Percentiles rank a stretch among this genome's conserved stretches.
These are phyloP conservation scores for Lotmaria passim DNA, from an alignment of 208 protist species.

Conservation along the genomic window DNA sequence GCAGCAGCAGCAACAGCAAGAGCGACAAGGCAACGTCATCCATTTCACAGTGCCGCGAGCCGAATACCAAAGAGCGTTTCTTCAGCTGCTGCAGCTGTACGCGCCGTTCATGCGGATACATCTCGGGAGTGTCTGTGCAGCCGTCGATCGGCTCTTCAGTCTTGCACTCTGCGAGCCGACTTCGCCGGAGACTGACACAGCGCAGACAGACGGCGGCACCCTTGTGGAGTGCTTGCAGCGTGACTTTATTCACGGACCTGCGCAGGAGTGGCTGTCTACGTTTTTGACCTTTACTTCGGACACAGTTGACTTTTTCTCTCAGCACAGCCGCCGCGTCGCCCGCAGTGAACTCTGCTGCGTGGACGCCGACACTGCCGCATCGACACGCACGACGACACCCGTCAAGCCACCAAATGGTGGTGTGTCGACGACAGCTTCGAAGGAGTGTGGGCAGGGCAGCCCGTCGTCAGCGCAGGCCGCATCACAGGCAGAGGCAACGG, in stretches of 20 bases:
- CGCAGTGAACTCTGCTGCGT: neutral
- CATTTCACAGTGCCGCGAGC: too few species aligned
- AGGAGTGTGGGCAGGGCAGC: neutral
- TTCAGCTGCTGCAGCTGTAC: constrained; percentile 23
- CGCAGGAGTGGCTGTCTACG: neutral
- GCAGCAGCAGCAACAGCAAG: too few species aligned
- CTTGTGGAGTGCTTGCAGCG: neutral
- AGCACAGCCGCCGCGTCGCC: neutral
- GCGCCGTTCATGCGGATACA: neutral
- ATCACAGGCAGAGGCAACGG: constrained; percentile 6
- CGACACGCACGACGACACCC: neutral
- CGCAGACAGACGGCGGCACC: neutral
- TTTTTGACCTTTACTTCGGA: neutral
- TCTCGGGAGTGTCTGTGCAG: neutral
- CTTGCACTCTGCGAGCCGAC: too few species aligned
- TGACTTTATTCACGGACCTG: neutral
- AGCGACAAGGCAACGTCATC: too few species aligned
- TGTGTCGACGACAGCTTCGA: neutral
- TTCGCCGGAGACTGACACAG: neutral
- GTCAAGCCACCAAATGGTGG: neutral
- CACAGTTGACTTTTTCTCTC: neutral
- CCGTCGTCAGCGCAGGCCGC: neutral
- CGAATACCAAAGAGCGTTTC: too few species aligned
- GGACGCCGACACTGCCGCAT: neutral
- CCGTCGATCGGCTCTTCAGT: neutral